phyloP scores from a whole-genome alignment of 768 basidiomycete species.

The Kwoniella dejecticola region DNA sequence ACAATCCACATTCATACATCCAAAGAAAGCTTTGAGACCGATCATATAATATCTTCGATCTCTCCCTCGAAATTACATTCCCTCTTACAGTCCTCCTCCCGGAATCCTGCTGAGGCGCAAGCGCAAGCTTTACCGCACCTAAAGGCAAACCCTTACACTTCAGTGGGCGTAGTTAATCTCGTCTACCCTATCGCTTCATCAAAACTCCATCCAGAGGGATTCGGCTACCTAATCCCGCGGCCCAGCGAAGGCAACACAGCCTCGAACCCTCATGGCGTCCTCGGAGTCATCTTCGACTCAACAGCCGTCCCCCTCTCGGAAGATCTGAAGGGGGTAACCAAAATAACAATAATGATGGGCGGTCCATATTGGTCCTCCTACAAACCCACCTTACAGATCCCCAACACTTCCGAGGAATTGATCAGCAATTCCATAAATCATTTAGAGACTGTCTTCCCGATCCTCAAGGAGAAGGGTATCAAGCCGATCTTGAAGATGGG shows the following conservation, averaged over 20 bases:
- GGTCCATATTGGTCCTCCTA: constrained; percentile 66
- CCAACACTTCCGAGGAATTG: constrained; percentile 21
- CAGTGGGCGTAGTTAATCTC: constrained; percentile 85
- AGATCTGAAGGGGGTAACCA: constrained; percentile 60
- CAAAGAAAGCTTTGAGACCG: constrained; percentile 6
- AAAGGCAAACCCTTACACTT: constrained; percentile 68
- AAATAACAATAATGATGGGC: constrained; percentile 87
- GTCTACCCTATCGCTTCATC: constrained; percentile 65
- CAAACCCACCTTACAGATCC: constrained; percentile 3
- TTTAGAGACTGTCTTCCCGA: constrained; percentile 44
- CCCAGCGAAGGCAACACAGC: constrained; percentile 22
- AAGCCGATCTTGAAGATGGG: constrained; percentile 39
- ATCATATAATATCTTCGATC: constrained; percentile 75
- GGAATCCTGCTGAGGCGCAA: constrained; percentile 40
- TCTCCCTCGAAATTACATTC: constrained; percentile 63
- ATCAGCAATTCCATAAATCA: constrained; percentile 29
- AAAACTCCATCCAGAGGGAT: constrained; percentile 76
- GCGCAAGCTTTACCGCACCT: constrained; percentile 64
- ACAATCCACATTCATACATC: constrained; percentile 15
- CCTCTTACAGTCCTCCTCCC: too few species aligned
- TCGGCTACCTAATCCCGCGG: constrained; percentile 91
- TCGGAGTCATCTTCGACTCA: constrained; percentile 91
- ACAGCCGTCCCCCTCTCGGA: constrained; percentile 63
- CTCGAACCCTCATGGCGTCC: constrained; percentile 52
- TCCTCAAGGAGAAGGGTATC: constrained; percentile 24